Evolutionary conservation across 2,329 filamentous ascomycete genomes (phyloP).

Genomic region (Cladosporium sp.): DNA sequence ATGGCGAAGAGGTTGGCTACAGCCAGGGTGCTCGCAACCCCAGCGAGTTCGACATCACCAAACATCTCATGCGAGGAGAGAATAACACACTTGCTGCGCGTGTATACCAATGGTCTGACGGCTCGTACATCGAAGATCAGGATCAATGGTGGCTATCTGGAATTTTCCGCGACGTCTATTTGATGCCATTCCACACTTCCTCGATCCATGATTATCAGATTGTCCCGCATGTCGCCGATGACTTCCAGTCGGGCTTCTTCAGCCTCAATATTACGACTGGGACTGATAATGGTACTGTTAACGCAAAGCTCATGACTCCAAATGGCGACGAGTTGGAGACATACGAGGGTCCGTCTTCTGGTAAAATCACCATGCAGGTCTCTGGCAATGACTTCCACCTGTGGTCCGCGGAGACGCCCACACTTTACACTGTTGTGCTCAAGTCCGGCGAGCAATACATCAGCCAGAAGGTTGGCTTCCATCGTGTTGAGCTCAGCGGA

Average conservation of each 20-base stretch:
- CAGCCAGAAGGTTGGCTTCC: slow-evolving; percentile 57
- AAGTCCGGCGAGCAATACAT: slow-evolving; percentile 36
- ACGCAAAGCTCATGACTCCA: slow-evolving; percentile 41
- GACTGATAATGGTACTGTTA: slow-evolving; percentile 48
- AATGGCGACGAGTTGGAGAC: slow-evolving; percentile 33
- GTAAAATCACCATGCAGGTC: slow-evolving; percentile 10
- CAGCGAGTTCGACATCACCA: slow-evolving; percentile 63
- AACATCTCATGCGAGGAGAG: slow-evolving; percentile 39
- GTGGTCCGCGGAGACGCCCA: slow-evolving; percentile 65
- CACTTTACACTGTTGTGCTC: slow-evolving; percentile 53
- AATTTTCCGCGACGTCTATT: slow-evolving; percentile 64
- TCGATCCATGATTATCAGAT: slow-evolving; percentile 8
- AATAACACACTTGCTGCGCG: slow-evolving; percentile 56
- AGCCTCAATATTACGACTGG: slow-evolving; percentile 55
- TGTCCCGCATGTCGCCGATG: slow-evolving; percentile 8
- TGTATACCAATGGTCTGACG: slow-evolving; percentile 66
- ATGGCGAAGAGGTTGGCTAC: slow-evolving; percentile 60
- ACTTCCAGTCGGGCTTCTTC: slow-evolving; percentile 45
- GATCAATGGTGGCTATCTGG: slow-evolving; percentile 44
- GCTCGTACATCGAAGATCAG: slow-evolving; percentile 64
- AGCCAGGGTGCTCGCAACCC: slow-evolving; percentile 66
- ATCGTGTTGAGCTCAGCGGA: slow-evolving; percentile 57
- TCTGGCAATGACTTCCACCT: slow-evolving; percentile 52
- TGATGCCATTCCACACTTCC: slow-evolving; percentile 52
- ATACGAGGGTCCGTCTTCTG: slow-evolving; percentile 23